These are phyloP conservation scores for Populus euphratica DNA, from an alignment of 345 rosid genomes.

Conservation along the genomic window DNA sequence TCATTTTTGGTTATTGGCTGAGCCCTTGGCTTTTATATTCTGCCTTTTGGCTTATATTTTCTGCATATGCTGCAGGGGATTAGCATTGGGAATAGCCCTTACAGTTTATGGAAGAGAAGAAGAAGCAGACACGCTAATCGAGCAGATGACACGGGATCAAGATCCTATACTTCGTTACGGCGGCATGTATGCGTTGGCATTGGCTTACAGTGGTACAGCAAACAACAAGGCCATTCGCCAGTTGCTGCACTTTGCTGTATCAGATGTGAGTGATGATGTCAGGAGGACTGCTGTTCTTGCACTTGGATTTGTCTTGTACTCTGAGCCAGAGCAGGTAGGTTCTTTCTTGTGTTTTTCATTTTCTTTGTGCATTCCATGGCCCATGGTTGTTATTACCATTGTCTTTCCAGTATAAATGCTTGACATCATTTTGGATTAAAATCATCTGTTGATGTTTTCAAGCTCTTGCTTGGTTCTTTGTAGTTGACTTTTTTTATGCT, in stretches of 20 bases:
- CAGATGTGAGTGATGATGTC: conserved; percentile 97
- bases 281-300: conserved; percentile 98
- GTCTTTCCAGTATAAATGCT: conserved; percentile 1
- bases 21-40: not conserved
- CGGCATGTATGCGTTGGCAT: conserved; percentile 96
- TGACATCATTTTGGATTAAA: not conserved
- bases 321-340: conserved; percentile 94
- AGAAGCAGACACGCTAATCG: conserved; percentile 95
- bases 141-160: conserved; percentile 98
- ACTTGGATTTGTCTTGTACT: conserved; percentile 94
- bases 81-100: conserved; percentile 94
- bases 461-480: not conserved
- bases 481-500: not conserved
- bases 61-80: conserved; percentile 50
- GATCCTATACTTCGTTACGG: conserved; percentile 99
- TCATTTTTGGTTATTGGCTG: not conserved
- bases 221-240: conserved; percentile 99
- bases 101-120: conserved; percentile 99
- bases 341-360: not conserved
- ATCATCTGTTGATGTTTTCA: not conserved
- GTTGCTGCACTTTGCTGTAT: conserved; percentile 98
- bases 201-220: conserved; percentile 97
- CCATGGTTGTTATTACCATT: not conserved
- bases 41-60: not conserved
- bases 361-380: not conserved